Evolutionary conservation across 345 rosid genomes (phyloP), one percentile per base, ranked within the genome.

Genomic region (Anacardium occidentale): DNA sequence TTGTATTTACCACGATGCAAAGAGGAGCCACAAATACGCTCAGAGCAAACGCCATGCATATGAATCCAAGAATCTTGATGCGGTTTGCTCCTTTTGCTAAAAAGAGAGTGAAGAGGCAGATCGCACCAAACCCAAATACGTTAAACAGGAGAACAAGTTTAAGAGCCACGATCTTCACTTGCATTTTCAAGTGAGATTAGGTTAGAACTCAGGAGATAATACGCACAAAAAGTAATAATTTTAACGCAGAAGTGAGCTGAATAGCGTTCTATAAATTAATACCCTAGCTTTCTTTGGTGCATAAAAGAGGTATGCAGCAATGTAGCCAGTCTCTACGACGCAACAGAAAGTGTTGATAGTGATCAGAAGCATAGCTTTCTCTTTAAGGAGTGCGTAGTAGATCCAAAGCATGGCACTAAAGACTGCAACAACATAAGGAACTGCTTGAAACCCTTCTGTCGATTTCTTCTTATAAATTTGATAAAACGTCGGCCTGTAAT

Each of bases 21-120:
- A 93, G 97, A 24, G 99, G 98, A 8, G 99, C 97, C 21, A 72
- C 89, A 51, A 95, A 95, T 1, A 93, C 98, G 59, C 79, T 40
- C 4, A 91, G 71, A 48, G 98, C 73, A 63, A 93, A 86, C 20
- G 77, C 77, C 93, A 95, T 84, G 82, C 98, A 91, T 37, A 91
- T 78, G 84, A 91, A 90, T 52, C 97, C 99, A 20, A 95, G 82
- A 54, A 91, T 71, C 7, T 70, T 20, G 26, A 74, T 73, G 17
- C 96, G 91, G 14, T 26, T 66, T 3, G 18, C 13, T 1, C 83
- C 94, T 21, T 83, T 76, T 17, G 75, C 25, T 1, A 90, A 66
- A 75, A 82, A 85, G 70, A 83, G 50, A 8, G 96, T 87, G 24
- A 78, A 10, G 14, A 81, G 10, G 42, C 83, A 73, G 25, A 93